Evolutionary conservation across 2,329 filamentous ascomycete species (phyloP), one percentile per base, ranked within the genome.

Genomic region (Daldinia sp.): DNA sequence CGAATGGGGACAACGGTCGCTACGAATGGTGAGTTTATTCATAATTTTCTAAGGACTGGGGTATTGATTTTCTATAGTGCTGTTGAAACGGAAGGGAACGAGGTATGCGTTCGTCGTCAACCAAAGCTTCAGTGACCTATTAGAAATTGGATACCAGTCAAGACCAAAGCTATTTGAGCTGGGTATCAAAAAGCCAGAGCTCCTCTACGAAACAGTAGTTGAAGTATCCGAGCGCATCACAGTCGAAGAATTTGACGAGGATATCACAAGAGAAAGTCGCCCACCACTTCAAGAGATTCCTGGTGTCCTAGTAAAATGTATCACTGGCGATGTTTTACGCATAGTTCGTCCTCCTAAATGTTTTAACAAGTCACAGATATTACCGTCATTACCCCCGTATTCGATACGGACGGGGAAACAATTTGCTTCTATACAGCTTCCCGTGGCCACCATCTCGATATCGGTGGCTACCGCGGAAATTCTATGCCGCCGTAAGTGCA

Each of bases 91-190:
- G 19, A 92, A 92, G 73, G 90, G 90, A 21, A 89, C 91, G 71
- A 83, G 82, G 56, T 89, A 90, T 70, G 90, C 88, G 1, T 83
- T 93, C 73, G 81, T 91, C 2, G 87, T 91, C 3, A 92, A 88
- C 1, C 88, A 88, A 64, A 89, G 89, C 17, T 64, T 69, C 32
- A 45, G 65, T 10, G 62, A 67, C 55, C 35, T 64, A 10, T 53
- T 66, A 55, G 63, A 66, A 35, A 71, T 71, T 19, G 69, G 69
- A n/a, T 62, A 71, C 25, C 69, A 71, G 43, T 65, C 69, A 1
- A 58, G 69, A 27, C 69, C 68, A 4, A 71, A 67, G 37, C 48
- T 71, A 11, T 71, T 71, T 39, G 68, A 69, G 29, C 63, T 71
- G 21, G 65, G 63, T 3, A 65, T 71, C 17, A 67, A 58, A 15